phyloP scores from a whole-genome alignment of 257 asterid species.

The Phtheirospermum japonicum region DNA sequence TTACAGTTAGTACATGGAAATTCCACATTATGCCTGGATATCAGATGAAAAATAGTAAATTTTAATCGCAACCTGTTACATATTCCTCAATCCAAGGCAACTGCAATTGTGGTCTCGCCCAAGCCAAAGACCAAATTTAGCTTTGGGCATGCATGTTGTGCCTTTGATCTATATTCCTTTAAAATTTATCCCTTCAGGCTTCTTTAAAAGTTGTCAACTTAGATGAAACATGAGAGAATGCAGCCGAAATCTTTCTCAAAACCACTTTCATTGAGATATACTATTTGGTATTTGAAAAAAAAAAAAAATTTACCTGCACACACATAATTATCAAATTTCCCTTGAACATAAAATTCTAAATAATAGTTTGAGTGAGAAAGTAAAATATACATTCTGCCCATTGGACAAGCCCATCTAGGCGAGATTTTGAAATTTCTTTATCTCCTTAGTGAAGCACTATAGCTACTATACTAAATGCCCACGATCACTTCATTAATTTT shows the following conservation, averaged over 20 bases:
- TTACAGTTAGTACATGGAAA: too few relatives aligned
- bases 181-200: background rate
- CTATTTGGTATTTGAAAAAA: background rate
- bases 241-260: conserved; percentile 5
- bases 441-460: background rate
- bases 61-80: too few relatives aligned
- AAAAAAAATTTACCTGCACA: background rate
- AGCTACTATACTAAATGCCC: background rate
- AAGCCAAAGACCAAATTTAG: too few relatives aligned
- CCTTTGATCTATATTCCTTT: background rate
- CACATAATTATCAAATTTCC: background rate
- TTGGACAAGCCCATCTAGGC: background rate
- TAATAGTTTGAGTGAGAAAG: conserved; percentile 16
- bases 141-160: too few relatives aligned
- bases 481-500: background rate
- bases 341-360: background rate
- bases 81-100: too few relatives aligned
- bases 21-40: background rate
- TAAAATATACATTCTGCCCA: background rate
- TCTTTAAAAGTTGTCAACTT: background rate
- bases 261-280: conserved; percentile 18
- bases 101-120: too few relatives aligned
- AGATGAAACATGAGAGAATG: conserved; percentile 3
- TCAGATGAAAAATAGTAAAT: too few relatives aligned
- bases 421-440: background rate